Conservation (phyloP, 257 asterid species). For the Nicotiana benthamiana region DNA sequence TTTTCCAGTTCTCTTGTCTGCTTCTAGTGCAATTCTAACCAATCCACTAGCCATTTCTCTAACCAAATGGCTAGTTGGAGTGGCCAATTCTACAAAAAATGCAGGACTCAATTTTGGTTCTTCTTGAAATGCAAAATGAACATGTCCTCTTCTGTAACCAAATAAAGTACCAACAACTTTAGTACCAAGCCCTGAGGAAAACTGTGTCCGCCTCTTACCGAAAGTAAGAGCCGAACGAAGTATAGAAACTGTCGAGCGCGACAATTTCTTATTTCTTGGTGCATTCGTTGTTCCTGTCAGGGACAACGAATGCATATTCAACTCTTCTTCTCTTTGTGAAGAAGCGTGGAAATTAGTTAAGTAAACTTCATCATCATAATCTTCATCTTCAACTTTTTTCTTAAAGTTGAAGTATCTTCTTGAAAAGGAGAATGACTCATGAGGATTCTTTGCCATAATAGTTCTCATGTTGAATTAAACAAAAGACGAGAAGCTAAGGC, state of each 20-base stretch:
- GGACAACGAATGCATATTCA: constrained; percentile 19
- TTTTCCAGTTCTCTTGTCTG: constrained; percentile 50
- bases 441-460: constrained; percentile 48
- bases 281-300: constrained; percentile 16
- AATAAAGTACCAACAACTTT: constrained; percentile 72
- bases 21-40: constrained; percentile 73
- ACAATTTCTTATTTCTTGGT: constrained; percentile 36
- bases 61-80: constrained; percentile 61
- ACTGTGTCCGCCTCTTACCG: constrained; percentile 21
- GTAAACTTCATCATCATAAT: constrained; percentile 49
- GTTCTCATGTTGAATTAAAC: constrained; percentile 39
- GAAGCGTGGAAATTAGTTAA: constrained; percentile 31
- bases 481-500: constrained; percentile 2
- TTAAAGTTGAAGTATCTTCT: constrained; percentile 65
- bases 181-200: constrained; percentile 38
- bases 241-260: constrained; percentile 36
- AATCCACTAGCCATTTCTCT: constrained; percentile 90
- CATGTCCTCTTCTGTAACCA: constrained; percentile 80
- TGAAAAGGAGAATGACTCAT: constrained; percentile 83
- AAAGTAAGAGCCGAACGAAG: constrained; percentile 43
- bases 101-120: constrained; percentile 51
- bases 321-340: constrained; percentile 18
- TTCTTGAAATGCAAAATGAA: constrained; percentile 70
- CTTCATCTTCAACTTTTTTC: constrained; percentile 48
- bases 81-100: constrained; percentile 62